Base-by-base conservation (phyloP, 2,329 filamentous ascomycete genomes). In the Nannizziopsis arthrosporioides region DNA sequence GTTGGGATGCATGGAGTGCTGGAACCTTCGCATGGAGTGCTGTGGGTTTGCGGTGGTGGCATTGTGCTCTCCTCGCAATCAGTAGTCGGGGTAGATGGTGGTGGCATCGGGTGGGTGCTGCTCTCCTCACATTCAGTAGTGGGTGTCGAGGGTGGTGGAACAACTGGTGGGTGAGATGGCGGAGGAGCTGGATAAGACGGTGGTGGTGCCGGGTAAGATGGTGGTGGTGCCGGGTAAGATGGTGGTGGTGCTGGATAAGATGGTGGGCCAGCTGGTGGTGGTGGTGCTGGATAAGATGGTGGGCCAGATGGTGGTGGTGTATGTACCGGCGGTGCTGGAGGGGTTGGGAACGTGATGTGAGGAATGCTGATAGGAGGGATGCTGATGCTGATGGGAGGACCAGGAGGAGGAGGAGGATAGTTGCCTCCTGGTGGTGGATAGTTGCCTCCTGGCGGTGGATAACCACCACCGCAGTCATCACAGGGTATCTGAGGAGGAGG, bases 111-210 rank as follows among this genome's bases (percentile, higher is more conserved):
- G 19, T 32, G 42, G 14, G 17, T 30, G 3, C 1, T 7, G 22
- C 19, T 19, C 22, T 48, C 48, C 39, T 47, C 38, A 17, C 35
- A 48, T 0, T 48, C 45, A 44, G 51, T 53, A 11, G 53, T 45
- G 14, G 10, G 19, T 35, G 53, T 50, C 1, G 52, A 48, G 1
- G 54, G 48, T 37, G 53, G 51, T 0, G 53, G 40, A 8, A 39
- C 48, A 5, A 44, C 32, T 3, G 48, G 45, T 15, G 51, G 49
- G 14, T 48, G 40, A 36, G 51, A 12, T 9, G 45, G 44, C 2
- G 50, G 34, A 5, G 47, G 47, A 32, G 44, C 47, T 10, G 18
- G 22, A 14, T 19, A n/a, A 19, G 19, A 15, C 11, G 12, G 18
- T 30, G 14, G 7, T 6, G 44, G 44, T 9, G 44, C 45, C 36